Evolutionary conservation across 768 basidiomycete genomes (phyloP), one percentile per base, ranked within the genome.

Genomic region (Cystoderma amianthinum): DNA sequence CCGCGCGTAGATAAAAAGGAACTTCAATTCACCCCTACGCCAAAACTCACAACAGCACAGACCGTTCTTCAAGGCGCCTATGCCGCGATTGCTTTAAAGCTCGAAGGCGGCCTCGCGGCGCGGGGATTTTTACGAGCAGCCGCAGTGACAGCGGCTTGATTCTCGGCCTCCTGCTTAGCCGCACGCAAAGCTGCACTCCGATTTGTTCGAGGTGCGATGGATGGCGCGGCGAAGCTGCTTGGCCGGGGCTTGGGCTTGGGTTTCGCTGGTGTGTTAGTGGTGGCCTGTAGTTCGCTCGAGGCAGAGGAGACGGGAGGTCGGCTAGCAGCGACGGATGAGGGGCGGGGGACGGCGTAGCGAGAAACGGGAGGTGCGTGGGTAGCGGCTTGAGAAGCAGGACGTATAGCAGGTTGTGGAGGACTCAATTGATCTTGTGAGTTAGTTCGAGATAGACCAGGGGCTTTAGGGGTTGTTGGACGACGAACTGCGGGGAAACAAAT

Each of bases 141-240:
- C n/a, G 63, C 66, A n/a, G 66, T 65, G 10, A 61, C 58, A n/a
- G 65, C 66, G 3, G 67, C 64, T 1, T 59, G 58, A n/a, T 63
- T 60, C 52, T 74, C 72, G 22, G 66, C 68, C 44, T 74, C 82
- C 62, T 76, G 68, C 65, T 88, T 88, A 46, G 80, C 82, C 9
- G 69, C 76, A 17, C 87, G 70, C 41, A 91, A 57, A 4, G 76
- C 62, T 2, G 89, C 86, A 50, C 82, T 88, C 57, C 72, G 79
- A 59, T 92, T 92, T 46, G 68, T 74, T 41, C 84, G 69, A 5
- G 88, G 89, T 6, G 60, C 58, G 44, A 89, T 85, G 3, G 70
- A 66, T 1, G 88, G 85, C 1, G 70, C 67, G 38, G 63, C 64
- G 33, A 69, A 51, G 46, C 76, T 54, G 50, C 80, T 82, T 53